These are phyloP conservation scores for Claviceps africana DNA, from an alignment of 2,329 filamentous ascomycete genomes.

Conservation along the genomic window DNA sequence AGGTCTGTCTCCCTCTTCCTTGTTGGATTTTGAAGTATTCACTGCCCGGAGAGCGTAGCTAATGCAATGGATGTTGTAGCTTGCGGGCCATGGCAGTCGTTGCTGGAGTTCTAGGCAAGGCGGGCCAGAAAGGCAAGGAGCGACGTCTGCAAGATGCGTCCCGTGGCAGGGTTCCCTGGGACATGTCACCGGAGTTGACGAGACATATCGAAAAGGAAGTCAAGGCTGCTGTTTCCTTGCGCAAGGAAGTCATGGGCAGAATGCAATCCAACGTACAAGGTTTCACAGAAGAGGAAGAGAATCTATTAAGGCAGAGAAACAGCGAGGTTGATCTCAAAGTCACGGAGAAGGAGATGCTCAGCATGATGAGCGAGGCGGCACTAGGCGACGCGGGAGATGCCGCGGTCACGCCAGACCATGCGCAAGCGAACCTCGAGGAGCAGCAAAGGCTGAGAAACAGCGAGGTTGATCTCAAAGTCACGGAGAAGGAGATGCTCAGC, in stretches of 20 bases:
- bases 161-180: slow-evolving; percentile 50
- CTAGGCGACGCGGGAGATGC: slow-evolving; percentile 1
- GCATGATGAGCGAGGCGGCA: slow-evolving; percentile 14
- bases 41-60: background rate
- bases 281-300: slow-evolving; percentile 25
- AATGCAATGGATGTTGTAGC: slow-evolving; percentile 30
- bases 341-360: slow-evolving; percentile 24
- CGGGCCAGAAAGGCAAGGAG: slow-evolving; percentile 63
- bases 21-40: too few relatives aligned
- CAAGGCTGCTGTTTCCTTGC: slow-evolving; percentile 16
- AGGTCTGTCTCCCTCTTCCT: slow-evolving; percentile 37
- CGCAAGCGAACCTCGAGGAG: background rate
- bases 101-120: slow-evolving; percentile 70
- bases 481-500: slow-evolving; percentile 23
- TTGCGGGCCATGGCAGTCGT: slow-evolving; percentile 70
- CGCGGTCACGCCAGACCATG: slow-evolving; percentile 1
- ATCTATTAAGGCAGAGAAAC: slow-evolving; percentile 16
- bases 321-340: slow-evolving; percentile 15
- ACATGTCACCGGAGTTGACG: slow-evolving; percentile 29
- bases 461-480: slow-evolving; percentile 15
- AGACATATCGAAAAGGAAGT: slow-evolving; percentile 24
- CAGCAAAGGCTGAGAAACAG: slow-evolving; percentile 12
- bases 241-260: slow-evolving; percentile 23
- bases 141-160: slow-evolving; percentile 50
- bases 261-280: slow-evolving; percentile 21